Conservation (phyloP, 331 rosid genomes). For the Phaseolus coccineus region DNA sequence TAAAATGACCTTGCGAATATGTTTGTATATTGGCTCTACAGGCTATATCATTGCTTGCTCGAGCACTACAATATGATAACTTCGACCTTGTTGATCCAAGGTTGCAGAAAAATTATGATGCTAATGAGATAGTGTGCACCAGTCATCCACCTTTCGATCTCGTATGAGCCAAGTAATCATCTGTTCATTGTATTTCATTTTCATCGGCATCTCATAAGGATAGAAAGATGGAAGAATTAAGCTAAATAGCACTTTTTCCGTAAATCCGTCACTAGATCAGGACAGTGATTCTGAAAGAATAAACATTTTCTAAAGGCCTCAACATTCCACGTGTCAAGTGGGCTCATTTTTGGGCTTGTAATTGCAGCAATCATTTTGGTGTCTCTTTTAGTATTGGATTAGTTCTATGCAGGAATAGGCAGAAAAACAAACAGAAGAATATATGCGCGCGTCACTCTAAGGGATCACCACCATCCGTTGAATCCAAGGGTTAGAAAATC, state of each 20-base stretch:
- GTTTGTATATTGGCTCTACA: slow-evolving; percentile 18
- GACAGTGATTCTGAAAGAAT: background rate
- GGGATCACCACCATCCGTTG: slow-evolving; percentile 33
- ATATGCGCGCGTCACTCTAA: background rate
- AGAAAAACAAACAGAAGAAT: slow-evolving; percentile 34
- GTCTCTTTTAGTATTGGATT: slow-evolving; percentile 34
- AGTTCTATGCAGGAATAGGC: slow-evolving; percentile 40
- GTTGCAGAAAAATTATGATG: slow-evolving; percentile 51
- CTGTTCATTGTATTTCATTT: background rate
- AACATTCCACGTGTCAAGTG: slow-evolving; percentile 33
- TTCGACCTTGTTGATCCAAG: slow-evolving; percentile 60
- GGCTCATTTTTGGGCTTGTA: slow-evolving; percentile 43
- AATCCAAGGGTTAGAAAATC: slow-evolving; percentile 48
- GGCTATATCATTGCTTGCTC: slow-evolving; percentile 71
- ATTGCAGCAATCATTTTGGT: slow-evolving; percentile 38
- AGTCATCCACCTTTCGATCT: slow-evolving; percentile 65
- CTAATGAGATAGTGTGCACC: slow-evolving; percentile 61
- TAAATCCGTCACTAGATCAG: background rate
- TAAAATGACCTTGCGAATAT: background rate
- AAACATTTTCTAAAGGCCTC: slow-evolving; percentile 36
- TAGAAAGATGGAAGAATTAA: background rate
- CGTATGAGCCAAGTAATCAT: slow-evolving; percentile 65
- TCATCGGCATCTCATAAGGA: background rate
- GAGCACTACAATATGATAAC: slow-evolving; percentile 49
- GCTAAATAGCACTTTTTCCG: background rate